These are phyloP conservation scores for Taphrina populina DNA, from an alignment of 1,139 yeast genomes.

Conservation along the genomic window DNA sequence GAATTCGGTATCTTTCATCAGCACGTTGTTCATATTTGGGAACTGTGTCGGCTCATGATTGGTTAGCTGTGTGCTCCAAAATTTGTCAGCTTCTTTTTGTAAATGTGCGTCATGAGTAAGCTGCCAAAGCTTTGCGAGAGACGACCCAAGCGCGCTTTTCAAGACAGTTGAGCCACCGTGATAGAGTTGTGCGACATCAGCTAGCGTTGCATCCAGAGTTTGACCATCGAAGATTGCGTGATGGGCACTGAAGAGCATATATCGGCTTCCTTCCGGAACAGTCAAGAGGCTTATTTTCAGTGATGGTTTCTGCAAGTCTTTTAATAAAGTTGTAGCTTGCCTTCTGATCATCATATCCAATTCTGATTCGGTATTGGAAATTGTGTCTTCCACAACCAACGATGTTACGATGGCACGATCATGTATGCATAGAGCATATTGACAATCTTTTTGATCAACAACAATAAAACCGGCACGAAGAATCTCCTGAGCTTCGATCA, in stretches of 20 bases:
- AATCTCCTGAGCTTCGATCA: conserved; percentile 36
- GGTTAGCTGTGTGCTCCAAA: conserved; percentile 7
- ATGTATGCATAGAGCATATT: conserved; percentile 37
- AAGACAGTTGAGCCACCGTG: background rate
- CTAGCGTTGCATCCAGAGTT: conserved; percentile 12
- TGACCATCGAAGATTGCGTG: conserved; percentile 40
- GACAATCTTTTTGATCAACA: conserved; percentile 12
- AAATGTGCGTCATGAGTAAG: background rate
- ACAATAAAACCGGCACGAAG: conserved; percentile 39
- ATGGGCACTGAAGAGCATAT: conserved; percentile 36
- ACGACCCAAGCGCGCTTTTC: background rate
- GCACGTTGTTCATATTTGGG: conserved; percentile 12
- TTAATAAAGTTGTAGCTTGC: conserved; percentile 1
- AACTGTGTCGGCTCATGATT: background rate
- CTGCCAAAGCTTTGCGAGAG: conserved; percentile 4
- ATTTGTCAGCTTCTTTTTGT: background rate
- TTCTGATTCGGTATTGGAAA: conserved; percentile 24
- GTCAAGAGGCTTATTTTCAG: conserved; percentile 1
- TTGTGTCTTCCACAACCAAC: conserved; percentile 23
- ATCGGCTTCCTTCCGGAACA: background rate
- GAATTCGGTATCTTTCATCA: background rate
- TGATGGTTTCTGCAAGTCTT: conserved; percentile 4
- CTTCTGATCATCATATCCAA: background rate
- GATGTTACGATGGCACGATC: background rate
- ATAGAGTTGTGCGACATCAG: background rate